These are phyloP conservation scores for Myotisia sp. DNA, from an alignment of 2,329 filamentous ascomycete genomes.

Conservation along the genomic window DNA sequence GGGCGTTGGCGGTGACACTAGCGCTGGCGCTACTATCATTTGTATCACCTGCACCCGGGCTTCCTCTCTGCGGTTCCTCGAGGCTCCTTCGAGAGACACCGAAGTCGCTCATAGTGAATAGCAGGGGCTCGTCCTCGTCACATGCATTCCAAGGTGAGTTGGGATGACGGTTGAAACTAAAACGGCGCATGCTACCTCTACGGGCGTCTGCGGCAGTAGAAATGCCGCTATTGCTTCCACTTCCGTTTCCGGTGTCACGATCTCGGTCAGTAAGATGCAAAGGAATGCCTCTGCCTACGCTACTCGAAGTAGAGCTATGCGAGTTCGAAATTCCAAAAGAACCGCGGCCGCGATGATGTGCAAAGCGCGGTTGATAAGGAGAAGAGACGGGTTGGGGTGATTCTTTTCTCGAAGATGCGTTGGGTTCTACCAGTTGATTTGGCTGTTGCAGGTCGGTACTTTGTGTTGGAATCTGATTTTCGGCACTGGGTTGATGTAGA, in stretches of 20 bases:
- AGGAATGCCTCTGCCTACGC: conserved; percentile 25
- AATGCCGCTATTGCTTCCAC: conserved; percentile 28
- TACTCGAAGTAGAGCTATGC: conserved; percentile 27
- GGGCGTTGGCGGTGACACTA: background rate
- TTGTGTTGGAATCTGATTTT: conserved; percentile 1
- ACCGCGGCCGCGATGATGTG: conserved; percentile 25
- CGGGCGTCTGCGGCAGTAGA: conserved; percentile 22
- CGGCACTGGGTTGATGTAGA: conserved; percentile 17
- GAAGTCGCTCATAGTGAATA: conserved; percentile 36
- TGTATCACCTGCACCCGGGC: background rate
- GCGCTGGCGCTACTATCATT: background rate
- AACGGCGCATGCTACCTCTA: conserved; percentile 21
- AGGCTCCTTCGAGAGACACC: conserved; percentile 29
- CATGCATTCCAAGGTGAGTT: conserved; percentile 18
- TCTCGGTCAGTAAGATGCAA: conserved; percentile 23
- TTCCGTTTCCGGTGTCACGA: conserved; percentile 24
- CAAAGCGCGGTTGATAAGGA: conserved; percentile 25
- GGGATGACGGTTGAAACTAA: conserved; percentile 21
- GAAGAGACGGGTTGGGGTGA: background rate
- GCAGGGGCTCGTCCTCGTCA: conserved; percentile 32
- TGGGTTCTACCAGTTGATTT: background rate
- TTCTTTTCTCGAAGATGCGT: no score
- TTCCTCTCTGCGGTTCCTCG: conserved; percentile 24
- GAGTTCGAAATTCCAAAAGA: conserved; percentile 26
- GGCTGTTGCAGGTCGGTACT: background rate